Percentiles rank a stretch among this genome's conserved stretches.
phyloP scores from a whole-genome alignment of 805 yeast species.

The Ogataea neopini region DNA sequence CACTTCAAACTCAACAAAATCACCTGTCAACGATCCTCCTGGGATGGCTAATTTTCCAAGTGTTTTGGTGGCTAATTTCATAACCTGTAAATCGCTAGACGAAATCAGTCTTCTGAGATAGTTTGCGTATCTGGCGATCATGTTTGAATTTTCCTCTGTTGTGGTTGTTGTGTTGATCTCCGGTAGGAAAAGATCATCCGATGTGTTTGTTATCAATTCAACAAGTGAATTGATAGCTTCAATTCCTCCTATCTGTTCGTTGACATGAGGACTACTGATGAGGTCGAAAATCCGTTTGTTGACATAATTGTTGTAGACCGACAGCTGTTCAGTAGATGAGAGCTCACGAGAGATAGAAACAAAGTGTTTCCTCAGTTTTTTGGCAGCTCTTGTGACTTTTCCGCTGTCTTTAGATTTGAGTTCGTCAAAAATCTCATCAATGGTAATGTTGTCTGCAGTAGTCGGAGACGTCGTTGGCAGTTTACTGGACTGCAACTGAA shows the following conservation, averaged over 20 bases:
- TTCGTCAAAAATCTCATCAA: constrained; percentile 55
- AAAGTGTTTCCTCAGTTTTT: constrained; percentile 68
- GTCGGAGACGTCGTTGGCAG: constrained; percentile 5
- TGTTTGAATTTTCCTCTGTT: constrained; percentile 76
- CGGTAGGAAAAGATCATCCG: constrained; percentile 30
- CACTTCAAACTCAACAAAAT: constrained; percentile 90
- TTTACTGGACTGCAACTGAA: constrained; percentile 8
- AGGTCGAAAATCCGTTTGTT: constrained; percentile 86
- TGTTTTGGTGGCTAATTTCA: constrained; percentile 83
- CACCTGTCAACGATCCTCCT: constrained; percentile 87
- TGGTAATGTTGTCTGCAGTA: constrained; percentile 29
- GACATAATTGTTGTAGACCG: constrained; percentile 78
- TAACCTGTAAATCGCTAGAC: constrained; percentile 78
- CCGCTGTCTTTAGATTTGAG: constrained; percentile 45
- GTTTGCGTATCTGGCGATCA: constrained; percentile 88
- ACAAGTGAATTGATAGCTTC: constrained; percentile 87
- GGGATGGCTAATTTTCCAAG: constrained; percentile 88
- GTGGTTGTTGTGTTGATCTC: constrained; percentile 37
- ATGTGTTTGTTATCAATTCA: constrained; percentile 74
- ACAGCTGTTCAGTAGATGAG: constrained; percentile 75
- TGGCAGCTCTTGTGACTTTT: constrained; percentile 57
- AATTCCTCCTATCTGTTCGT: constrained; percentile 84
- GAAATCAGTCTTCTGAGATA: constrained; percentile 79
- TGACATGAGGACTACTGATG: constrained; percentile 69
- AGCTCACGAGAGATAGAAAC: constrained; percentile 72